Conservation (phyloP, 441 rosid species). For the Melastoma candidum region DNA sequence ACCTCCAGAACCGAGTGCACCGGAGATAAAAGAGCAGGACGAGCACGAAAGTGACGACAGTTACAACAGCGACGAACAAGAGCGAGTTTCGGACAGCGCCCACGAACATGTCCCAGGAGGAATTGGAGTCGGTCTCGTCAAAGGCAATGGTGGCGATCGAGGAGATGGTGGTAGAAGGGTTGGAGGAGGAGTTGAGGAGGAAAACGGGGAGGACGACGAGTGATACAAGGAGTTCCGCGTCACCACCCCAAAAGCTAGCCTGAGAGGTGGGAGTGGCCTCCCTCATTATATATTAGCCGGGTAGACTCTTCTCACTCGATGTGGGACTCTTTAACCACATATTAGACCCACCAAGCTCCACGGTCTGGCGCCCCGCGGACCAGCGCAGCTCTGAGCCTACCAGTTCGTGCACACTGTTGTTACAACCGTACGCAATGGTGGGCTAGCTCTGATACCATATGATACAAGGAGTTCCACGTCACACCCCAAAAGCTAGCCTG, state of each 20-base stretch:
- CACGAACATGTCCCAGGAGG: slow-evolving; percentile 69
- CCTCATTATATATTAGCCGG: no score
- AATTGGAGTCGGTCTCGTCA: slow-evolving; percentile 59
- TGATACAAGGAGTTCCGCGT: no score
- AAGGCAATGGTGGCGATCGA: slow-evolving; percentile 72
- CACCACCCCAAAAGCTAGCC: no score
- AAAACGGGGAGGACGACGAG: no score
- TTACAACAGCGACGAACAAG: slow-evolving; percentile 63
- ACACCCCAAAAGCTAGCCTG: slow-evolving; percentile 36
- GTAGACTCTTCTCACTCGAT: no score
- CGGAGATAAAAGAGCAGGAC: slow-evolving; percentile 81
- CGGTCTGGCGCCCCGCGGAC: no score
- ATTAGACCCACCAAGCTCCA: no score
- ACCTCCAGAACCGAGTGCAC: slow-evolving; percentile 62
- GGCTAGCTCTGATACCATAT: slow-evolving; percentile 26
- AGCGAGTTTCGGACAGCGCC: slow-evolving; percentile 82
- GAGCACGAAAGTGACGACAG: slow-evolving; percentile 59
- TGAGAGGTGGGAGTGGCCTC: no score
- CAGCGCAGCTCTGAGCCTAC: no score
- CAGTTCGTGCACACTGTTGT: no score
- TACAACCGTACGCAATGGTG: slow-evolving; percentile 46
- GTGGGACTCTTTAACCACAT: no score
- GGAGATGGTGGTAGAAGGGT: slow-evolving; percentile 23
- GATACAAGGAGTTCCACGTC: slow-evolving; percentile 40
- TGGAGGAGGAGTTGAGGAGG: slow-evolving; percentile 16